These are phyloP conservation scores for Colletotrichum sp. DNA, from an alignment of 2,329 filamentous ascomycete species.

Conservation along the genomic window DNA sequence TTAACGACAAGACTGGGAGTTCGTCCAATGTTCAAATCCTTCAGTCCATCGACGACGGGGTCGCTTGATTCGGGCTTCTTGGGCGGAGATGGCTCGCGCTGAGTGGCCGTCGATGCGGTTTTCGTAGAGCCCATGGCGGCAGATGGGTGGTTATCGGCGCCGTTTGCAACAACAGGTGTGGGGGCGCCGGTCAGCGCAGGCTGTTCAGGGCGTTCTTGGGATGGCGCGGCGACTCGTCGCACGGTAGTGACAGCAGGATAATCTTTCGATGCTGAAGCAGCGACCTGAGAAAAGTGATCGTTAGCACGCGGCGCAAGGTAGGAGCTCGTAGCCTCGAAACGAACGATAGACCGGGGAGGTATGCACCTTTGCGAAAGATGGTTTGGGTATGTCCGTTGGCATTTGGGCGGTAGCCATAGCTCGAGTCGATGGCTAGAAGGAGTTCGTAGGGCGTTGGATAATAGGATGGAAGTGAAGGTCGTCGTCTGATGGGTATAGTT, in stretches of 20 bases:
- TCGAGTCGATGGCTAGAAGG: neutral
- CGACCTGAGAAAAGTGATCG: slow-evolving; percentile 43
- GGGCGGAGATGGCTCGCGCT: neutral
- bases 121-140: slow-evolving; percentile 10
- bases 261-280: slow-evolving; percentile 50
- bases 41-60: slow-evolving; percentile 30
- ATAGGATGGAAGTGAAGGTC: slow-evolving; percentile 20
- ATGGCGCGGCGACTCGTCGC: slow-evolving; percentile 25
- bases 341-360: neutral
- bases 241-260: slow-evolving; percentile 33
- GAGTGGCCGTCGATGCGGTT: neutral
- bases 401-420: slow-evolving; percentile 54
- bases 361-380: slow-evolving; percentile 79
- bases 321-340: neutral
- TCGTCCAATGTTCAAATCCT: slow-evolving; percentile 31
- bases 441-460: neutral
- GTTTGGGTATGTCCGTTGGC: slow-evolving; percentile 55
- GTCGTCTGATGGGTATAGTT: slow-evolving; percentile 1
- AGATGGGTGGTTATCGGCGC: neutral
- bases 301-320: slow-evolving; percentile 19
- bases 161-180: neutral
- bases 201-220: slow-evolving; percentile 15
- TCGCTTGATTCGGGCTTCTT: slow-evolving; percentile 2
- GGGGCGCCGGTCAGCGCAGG: neutral
- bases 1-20: slow-evolving; percentile 54